Conservation (phyloP, 2,329 filamentous ascomycete genomes). For the Arthrobotrys conoides region DNA sequence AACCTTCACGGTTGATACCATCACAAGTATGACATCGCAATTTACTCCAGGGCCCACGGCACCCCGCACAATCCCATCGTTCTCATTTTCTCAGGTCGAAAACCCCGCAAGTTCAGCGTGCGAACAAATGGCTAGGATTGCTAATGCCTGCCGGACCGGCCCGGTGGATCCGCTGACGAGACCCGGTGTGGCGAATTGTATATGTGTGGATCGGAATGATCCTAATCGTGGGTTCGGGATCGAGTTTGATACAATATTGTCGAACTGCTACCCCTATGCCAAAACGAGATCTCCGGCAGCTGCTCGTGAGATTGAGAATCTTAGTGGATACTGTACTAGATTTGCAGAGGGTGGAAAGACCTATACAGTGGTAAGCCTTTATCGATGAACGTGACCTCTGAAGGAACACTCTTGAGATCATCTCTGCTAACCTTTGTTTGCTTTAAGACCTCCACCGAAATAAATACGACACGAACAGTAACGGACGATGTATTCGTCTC, state of each 20-base stretch:
- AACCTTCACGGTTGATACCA: slow-evolving; percentile 11
- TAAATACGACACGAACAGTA: slow-evolving; percentile 34
- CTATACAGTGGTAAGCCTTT: slow-evolving; percentile 33
- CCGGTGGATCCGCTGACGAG: slow-evolving; percentile 42
- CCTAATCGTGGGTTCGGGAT: slow-evolving; percentile 40
- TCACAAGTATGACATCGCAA: slow-evolving; percentile 5
- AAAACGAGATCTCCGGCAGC: slow-evolving; percentile 44
- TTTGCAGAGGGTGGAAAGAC: slow-evolving; percentile 45
- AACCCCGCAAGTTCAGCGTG: slow-evolving; percentile 43
- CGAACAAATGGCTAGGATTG: slow-evolving; percentile 34
- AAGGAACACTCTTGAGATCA: neutral
- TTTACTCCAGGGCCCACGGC: slow-evolving; percentile 3
- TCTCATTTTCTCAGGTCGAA: slow-evolving; percentile 47
- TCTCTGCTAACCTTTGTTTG: neutral
- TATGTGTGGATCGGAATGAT: slow-evolving; percentile 36
- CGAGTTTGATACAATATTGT: slow-evolving; percentile 38
- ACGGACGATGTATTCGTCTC: slow-evolving; percentile 44
- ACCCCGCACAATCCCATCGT: slow-evolving; percentile 5
- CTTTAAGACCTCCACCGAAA: slow-evolving; percentile 35
- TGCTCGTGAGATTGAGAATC: slow-evolving; percentile 39
- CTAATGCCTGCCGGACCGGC: slow-evolving; percentile 52
- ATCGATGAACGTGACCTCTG: too few relatives aligned
- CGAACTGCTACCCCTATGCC: slow-evolving; percentile 48
- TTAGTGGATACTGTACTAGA: slow-evolving; percentile 50
- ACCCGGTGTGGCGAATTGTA: slow-evolving; percentile 45